These are phyloP conservation scores for Blastobotrys terrestris DNA, from an alignment of 805 yeast species.

Conservation along the genomic window DNA sequence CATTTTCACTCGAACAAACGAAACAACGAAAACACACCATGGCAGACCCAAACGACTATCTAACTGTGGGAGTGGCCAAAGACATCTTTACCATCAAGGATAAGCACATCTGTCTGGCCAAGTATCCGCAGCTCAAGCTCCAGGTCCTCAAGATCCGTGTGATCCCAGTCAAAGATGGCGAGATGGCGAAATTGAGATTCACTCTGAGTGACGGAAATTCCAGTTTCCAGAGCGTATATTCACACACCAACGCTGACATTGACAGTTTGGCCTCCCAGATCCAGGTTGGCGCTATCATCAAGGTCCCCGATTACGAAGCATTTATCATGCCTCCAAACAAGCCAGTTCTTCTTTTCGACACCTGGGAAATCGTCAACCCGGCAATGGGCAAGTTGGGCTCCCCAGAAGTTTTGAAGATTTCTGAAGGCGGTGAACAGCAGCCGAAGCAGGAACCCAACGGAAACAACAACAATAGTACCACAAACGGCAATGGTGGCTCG, in stretches of 20 bases:
- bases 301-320: conserved; percentile 4
- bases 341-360: not conserved
- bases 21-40: not conserved
- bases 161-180: conserved; percentile 5
- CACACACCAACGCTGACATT: conserved; percentile 2
- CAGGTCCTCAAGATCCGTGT: conserved; percentile 9
- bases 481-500: not conserved
- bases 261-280: conserved; percentile 3
- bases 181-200: conserved; percentile 4
- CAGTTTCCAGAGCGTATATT: conserved; percentile 1
- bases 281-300: conserved; percentile 4
- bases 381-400: not conserved
- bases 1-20: not conserved
- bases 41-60: not conserved
- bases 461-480: not conserved
- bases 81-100: not conserved
- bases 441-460: no score
- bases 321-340: conserved; percentile 1
- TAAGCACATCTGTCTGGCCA: not conserved
- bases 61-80: not conserved
- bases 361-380: not conserved
- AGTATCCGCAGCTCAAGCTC: conserved; percentile 1
- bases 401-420: not conserved
- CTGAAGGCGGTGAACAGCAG: not conserved
- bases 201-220: conserved; percentile 6